Percentiles rank a stretch among this genome's conserved stretches.
phyloP scores from a whole-genome alignment of 2,329 filamentous ascomycete species.

The Fusarium veterinarium region DNA sequence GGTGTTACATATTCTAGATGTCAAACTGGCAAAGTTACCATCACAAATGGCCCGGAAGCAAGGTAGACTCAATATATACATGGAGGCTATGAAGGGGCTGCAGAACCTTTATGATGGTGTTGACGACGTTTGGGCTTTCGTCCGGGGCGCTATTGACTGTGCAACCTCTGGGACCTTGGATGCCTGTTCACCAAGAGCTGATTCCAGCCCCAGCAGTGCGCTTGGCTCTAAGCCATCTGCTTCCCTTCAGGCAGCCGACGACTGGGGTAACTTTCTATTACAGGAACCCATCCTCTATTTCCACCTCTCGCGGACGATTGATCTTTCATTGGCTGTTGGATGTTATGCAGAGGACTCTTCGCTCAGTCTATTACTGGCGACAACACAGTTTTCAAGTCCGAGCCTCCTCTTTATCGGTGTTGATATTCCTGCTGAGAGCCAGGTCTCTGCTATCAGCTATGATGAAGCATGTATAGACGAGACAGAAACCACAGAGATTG shows the following conservation, averaged over 20 bases:
- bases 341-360: background rate
- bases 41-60: background rate
- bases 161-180: background rate
- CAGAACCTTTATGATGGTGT: background rate
- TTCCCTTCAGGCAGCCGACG: rapidly evolving
- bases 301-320: background rate
- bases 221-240: rapidly evolving
- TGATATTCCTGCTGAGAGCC: rapidly evolving
- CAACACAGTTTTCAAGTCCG: rapidly evolving
- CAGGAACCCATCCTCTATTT: background rate
- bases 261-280: background rate
- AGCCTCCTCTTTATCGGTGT: rapidly evolving
- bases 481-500: rapidly evolving
- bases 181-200: background rate
- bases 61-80: background rate
- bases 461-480: rapidly evolving
- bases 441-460: rapidly evolving
- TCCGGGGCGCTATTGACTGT: background rate
- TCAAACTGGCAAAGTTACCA: rapidly evolving
- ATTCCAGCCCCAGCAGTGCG: rapidly evolving
- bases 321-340: rapidly evolving
- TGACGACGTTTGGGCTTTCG: background rate
- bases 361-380: rapidly evolving
- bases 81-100: background rate
- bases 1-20: rapidly evolving